phyloP scores from a whole-genome alignment of 805 yeast genomes.

The Wickerhamomyces chambardii region DNA sequence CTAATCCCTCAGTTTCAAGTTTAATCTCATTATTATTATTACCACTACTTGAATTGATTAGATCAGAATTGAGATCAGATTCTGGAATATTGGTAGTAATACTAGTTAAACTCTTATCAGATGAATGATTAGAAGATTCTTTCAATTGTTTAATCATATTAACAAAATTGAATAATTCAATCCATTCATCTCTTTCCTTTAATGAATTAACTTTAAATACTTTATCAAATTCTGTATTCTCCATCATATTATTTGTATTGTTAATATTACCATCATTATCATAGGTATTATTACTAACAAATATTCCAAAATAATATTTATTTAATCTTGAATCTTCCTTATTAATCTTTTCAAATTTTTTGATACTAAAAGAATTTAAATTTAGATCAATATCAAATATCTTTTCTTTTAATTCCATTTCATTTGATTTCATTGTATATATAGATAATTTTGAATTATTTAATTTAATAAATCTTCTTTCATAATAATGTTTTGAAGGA shows the following conservation, averaged over 20 bases:
- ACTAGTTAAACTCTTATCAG: too few relatives aligned
- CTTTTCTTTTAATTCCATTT: not conserved
- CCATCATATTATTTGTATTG: too few relatives aligned
- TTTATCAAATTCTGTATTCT: constrained; percentile 47
- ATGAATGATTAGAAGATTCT: constrained; percentile 2
- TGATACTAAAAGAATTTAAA: constrained; percentile 56
- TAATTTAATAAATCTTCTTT: not conserved
- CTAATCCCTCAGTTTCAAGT: constrained; percentile 4
- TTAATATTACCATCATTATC: too few relatives aligned
- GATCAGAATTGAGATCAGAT: too few relatives aligned
- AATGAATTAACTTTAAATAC: constrained; percentile 68
- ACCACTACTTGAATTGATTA: too few relatives aligned
- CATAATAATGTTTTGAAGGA: not conserved
- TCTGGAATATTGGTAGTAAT: too few relatives aligned
- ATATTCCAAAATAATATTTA: constrained; percentile 60
- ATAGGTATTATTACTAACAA: too few relatives aligned
- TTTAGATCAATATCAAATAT: constrained; percentile 45
- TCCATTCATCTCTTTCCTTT: constrained; percentile 64
- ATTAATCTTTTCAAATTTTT: constrained; percentile 21
- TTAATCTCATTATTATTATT: too few relatives aligned
- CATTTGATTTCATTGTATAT: not conserved
- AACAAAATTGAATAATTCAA: constrained; percentile 51
- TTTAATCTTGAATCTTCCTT: too few relatives aligned
- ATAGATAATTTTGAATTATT: not conserved
- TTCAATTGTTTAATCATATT: constrained; percentile 21